Evolutionary conservation across 495 filamentous ascomycete species (phyloP), one percentile per base, ranked within the genome.

Genomic region (Apodospora peruviana): DNA sequence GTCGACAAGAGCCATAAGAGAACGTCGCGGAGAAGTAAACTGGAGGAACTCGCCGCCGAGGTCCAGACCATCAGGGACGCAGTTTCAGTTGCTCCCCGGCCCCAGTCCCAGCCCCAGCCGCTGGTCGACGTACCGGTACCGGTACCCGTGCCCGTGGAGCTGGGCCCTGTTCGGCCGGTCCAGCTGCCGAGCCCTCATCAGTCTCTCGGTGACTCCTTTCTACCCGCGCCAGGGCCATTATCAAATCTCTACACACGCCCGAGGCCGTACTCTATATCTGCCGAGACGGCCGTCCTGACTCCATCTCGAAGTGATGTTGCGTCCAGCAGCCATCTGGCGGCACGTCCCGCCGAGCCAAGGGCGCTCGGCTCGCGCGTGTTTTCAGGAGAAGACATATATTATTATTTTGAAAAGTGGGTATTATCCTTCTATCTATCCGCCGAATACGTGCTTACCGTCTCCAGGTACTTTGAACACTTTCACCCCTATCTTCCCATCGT

Each of bases 1-100:
- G 69, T 74, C 21, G 69, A 74, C 34, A 73, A 68, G 49, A 64
- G 65, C 51, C 67, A 74, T 44, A 74, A 73, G 55, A 61, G 71
- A 21, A 58, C 70, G 25, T 69, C 65, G 11, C 59, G 68, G 24
- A 58, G 64, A 53, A 73, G 71, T 53, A 72, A 74, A 44, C 47
- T 74, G 11, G 71, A 74, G 27, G 66, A 74, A 39, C 55, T 74
- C 4, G 69, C 67, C 21, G 65, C 68, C 40, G 71, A 73, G 48
- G 60, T 74, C 3, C 63, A 67, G 51, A 69, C 59, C 44, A 72
- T 74, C 57, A 70, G 70, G 45, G 62, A 73, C 17, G 67, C 68
- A 43, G 69, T 74, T 19, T 66, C 68, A 43, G 69, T 74, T 19
- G 60, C 57, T 40, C 53, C 59, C 8, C 35, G 53, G 16, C 45